Conservation (phyloP, 345 rosid genomes). For the Leavenworthia alabamica region DNA sequence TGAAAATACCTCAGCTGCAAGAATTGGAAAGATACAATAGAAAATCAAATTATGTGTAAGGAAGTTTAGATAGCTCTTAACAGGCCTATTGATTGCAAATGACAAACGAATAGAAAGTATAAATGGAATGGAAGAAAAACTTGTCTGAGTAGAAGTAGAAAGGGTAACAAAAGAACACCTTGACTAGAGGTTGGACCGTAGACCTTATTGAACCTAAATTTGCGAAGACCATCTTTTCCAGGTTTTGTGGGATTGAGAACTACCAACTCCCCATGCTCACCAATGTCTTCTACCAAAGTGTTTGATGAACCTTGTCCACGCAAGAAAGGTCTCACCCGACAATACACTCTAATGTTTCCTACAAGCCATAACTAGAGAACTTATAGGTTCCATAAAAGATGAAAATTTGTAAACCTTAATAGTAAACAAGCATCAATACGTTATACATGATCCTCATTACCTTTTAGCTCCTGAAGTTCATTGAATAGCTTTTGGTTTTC, state of each 20-base stretch:
- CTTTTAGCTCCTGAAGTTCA: conserved; percentile 93
- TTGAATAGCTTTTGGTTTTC: conserved; percentile 78
- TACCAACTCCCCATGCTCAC: conserved; percentile 69
- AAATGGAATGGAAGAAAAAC: not conserved
- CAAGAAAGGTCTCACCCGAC: conserved; percentile 76
- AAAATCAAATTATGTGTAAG: not conserved
- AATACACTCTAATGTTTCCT: conserved; percentile 92
- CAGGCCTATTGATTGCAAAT: not conserved
- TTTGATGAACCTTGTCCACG: conserved; percentile 48
- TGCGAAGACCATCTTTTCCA: conserved; percentile 65
- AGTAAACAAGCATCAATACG: not conserved
- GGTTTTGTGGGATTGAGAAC: conserved; percentile 71
- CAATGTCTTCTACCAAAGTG: conserved; percentile 49
- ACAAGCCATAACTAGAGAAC: conserved; percentile 10
- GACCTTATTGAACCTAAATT: conserved; percentile 77
- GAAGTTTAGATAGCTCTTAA: not conserved
- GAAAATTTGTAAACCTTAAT: not conserved
- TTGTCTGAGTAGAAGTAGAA: not conserved
- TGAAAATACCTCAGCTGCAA: conserved; percentile 69
- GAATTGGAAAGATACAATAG: conserved; percentile 5
- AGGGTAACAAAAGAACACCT: conserved; percentile 44
- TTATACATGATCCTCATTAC: conserved; percentile 29
- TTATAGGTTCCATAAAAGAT: conserved; percentile 2
- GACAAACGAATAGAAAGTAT: not conserved
- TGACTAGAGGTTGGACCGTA: conserved; percentile 69